Evolutionary conservation across 2,329 filamentous ascomycete species (phyloP).

Genomic region (Aspergillus fumigatiaffinis): DNA sequence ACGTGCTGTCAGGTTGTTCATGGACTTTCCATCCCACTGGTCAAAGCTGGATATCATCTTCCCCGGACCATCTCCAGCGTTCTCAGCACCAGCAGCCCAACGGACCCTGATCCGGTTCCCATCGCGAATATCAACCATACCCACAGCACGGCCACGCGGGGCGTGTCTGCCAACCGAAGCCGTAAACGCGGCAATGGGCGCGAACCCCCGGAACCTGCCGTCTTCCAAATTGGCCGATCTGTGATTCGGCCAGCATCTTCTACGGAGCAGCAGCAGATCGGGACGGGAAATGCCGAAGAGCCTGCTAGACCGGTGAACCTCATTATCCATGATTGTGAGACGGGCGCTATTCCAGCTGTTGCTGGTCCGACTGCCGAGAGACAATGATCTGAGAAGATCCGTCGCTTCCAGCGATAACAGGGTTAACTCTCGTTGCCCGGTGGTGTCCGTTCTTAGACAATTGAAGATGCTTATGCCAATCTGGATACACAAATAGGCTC

Average conservation of each 20-base stretch:
- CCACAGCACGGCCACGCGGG: slow-evolving; percentile 32
- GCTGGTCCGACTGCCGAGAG: not conserved
- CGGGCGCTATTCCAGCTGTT: not conserved
- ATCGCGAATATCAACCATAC: slow-evolving; percentile 25
- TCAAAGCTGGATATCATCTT: slow-evolving; percentile 46
- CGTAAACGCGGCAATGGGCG: slow-evolving; percentile 22
- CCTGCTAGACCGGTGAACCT: slow-evolving; percentile 32
- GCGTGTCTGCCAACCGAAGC: slow-evolving; percentile 11
- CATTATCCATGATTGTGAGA: slow-evolving; percentile 11
- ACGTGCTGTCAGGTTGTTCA: slow-evolving; percentile 60
- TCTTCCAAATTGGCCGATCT: slow-evolving; percentile 27
- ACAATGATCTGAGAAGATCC: not conserved
- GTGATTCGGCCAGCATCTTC: slow-evolving; percentile 18
- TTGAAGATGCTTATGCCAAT: not conserved
- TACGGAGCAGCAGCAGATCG: slow-evolving; percentile 16
- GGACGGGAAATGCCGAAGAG: slow-evolving; percentile 22
- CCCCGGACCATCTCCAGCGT: slow-evolving; percentile 43
- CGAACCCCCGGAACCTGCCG: slow-evolving; percentile 14
- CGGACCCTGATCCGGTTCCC: slow-evolving; percentile 27
- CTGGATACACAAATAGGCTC: not conserved
- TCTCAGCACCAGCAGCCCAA: slow-evolving; percentile 39
- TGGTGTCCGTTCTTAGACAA: not conserved
- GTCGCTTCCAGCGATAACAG: not conserved
- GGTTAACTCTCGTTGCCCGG: not conserved
- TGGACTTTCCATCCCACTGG: slow-evolving; percentile 73